Percentiles rank a stretch among this genome's conserved stretches.
phyloP scores from a whole-genome alignment of 108 stramenopile species.

The Pseudonitzschia delicatissima region DNA sequence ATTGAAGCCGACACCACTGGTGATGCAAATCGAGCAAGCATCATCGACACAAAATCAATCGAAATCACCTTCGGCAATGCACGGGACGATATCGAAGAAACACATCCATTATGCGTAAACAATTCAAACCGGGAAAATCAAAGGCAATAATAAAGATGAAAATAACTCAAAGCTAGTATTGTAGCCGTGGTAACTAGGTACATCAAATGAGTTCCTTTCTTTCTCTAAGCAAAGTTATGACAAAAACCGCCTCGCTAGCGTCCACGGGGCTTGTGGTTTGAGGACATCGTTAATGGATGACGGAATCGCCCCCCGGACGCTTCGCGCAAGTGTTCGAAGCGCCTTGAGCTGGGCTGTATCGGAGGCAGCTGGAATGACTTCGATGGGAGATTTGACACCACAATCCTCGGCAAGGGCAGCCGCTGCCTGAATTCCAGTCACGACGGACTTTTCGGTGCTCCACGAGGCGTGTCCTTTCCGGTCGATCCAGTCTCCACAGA shows the following conservation, averaged over 20 bases:
- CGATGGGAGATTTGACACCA: constrained; percentile 26
- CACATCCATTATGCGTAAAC: background rate
- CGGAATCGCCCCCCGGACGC: constrained; percentile 4
- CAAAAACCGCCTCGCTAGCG: constrained; percentile 18
- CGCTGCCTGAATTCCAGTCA: constrained; percentile 79
- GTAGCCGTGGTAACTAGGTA: too few relatives aligned
- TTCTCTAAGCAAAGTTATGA: background rate
- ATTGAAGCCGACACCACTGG: background rate
- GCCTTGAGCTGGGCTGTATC: constrained; percentile 61
- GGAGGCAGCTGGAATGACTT: constrained; percentile 61
- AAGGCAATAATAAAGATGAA: too few relatives aligned
- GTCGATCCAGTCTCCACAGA: constrained; percentile 80
- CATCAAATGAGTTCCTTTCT: too few relatives aligned
- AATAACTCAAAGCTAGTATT: too few relatives aligned
- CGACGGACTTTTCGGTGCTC: constrained; percentile 81
- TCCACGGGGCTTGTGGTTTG: constrained; percentile 32
- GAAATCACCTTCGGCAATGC: background rate
- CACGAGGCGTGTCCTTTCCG: constrained; percentile 71
- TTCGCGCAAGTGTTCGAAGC: constrained; percentile 47
- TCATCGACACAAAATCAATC: background rate
- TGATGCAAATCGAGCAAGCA: background rate
- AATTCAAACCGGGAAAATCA: too few relatives aligned
- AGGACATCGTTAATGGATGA: background rate
- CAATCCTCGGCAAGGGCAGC: constrained; percentile 51
- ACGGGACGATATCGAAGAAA: background rate